Base-by-base conservation (phyloP, 176 grass and related monocot species). In the Echinochloa phyllopogon region DNA sequence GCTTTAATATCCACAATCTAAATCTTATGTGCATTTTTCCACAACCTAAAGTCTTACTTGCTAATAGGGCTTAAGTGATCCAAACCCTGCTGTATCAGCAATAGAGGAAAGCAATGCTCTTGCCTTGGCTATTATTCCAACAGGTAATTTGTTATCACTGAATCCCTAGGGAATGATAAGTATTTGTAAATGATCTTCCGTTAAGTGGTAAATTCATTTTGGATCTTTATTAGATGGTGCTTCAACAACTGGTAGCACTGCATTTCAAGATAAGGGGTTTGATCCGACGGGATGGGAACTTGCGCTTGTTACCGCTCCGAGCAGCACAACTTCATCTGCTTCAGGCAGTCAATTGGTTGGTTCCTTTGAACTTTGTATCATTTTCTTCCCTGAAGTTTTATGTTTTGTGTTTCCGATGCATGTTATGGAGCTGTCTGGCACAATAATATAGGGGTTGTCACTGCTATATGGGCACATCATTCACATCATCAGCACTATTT, bases 221-320 rank as follows among this genome's bases (percentile, higher is more conserved):
- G 52, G 20, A 82, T 88, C 39, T 83, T 33, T 67, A 39, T 83
- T 55, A 94, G 92, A 92, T 82, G 83, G 81, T 29, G 61, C 82
- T 71, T 67, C 90, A 33, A 85, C 88, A 56, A 88, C 83, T 85
- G 75, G 87, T 65, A 76, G 58, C 50, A 73, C 88, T 25, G 42
- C 55, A 62, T 62, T 82, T 73, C 88, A 96, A 89, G 93, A 99
- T 59, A 96, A 94, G 84, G 93, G 88, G 75, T 96, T 96, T 91
- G 97, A 99, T 89, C 94, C 97, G 59, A 92, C 97, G n/a, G 97
- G 94, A 69, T 99, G 94, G 97, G 97, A 99, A 84, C 92, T 99
- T 1, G 97, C 97, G 20, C 94, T 99, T 83, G 97, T 99, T 89
- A 89, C 91, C 74, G 81, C 93, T 84, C 88, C 97, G 52, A 96